Base-by-base conservation (phyloP, 2,329 filamentous ascomycete species). In the Sclerotinia glacialis region DNA sequence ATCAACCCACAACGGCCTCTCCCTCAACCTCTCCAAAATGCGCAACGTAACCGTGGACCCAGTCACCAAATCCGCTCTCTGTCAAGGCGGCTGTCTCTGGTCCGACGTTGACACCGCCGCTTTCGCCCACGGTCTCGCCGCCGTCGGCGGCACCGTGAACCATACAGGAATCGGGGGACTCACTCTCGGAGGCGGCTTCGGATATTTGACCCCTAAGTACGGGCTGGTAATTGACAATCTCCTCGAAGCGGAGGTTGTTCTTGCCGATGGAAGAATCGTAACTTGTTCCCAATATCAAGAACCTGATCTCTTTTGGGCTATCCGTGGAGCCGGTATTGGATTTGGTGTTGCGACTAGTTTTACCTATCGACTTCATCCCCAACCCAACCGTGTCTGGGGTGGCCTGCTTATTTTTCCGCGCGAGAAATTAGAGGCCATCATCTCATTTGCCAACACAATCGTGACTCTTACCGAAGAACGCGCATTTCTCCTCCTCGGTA, bases 271-370 rank as follows among this genome's bases (percentile, higher is more conserved):
- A 31, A 18, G n/a, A 11, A 58, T 67, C 26, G 79, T 82, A 8
- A 78, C 81, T 68, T 81, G 83, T 18, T 82, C 78, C 21, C 71
- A 73, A 6, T 71, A 72, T 0, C 72, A 76, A 12, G 76, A 86
- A 68, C 66, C 78, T 0, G 83, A 86, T 66, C 77, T 88, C 9
- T 86, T 79, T 75, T 78, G 78, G 72, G 83, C 81, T 0, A 78
- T 86, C 8, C 49, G 60, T 16, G 65, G 65, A 2, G 65, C 60
- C 3, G 65, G 65, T 8, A 52, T 55, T 26, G n/a, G 53, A 0
- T 67, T 67, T 23, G 65, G 60, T 2, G 42, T 67, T 9, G 44
- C 52, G 14, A 64, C 60, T 3, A 63, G 49, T 50, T 67, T 67
- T n/a, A 67, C 60, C n/a, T 67, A 64, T 46, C 59, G 52, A 11